A percentile compares a stretch with the other conserved stretches of the same genome.
phyloP scores from a whole-genome alignment of 106 monocot species.

The Allium fistulosum region DNA sequence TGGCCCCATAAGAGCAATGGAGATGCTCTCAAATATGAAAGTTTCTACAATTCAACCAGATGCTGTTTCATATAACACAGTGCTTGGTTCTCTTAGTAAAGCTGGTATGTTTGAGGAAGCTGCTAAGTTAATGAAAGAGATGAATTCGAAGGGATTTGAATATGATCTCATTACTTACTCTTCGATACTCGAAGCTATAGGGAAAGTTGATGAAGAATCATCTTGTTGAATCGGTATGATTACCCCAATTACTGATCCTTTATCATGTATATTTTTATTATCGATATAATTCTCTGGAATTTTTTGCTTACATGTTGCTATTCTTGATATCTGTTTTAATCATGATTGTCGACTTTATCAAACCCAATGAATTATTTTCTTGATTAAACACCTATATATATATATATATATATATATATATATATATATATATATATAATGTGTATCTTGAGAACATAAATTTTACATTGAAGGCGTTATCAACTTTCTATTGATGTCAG shows the following conservation, averaged over 20 bases:
- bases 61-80: conserved; percentile 88
- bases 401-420: too few relatives aligned
- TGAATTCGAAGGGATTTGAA: conserved; percentile 62
- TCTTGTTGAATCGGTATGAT: background rate
- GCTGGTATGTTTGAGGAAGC: conserved; percentile 96
- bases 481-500: too few relatives aligned
- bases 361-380: too few relatives aligned
- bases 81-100: conserved; percentile 78
- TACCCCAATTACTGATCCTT: background rate
- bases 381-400: too few relatives aligned
- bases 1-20: conserved; percentile 67
- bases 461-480: too few relatives aligned
- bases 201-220: conserved; percentile 68
- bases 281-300: too few relatives aligned
- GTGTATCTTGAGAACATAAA: too few relatives aligned
- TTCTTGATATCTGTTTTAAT: too few relatives aligned
- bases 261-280: too few relatives aligned
- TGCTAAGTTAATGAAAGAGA: conserved; percentile 85
- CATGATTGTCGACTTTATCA: too few relatives aligned
- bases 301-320: too few relatives aligned
- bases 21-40: conserved; percentile 84
- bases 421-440: too few relatives aligned
- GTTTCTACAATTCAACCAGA: conserved; percentile 50
- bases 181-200: conserved; percentile 89
- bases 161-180: conserved; percentile 90